Evolutionary conservation across 2,329 filamentous ascomycete species (phyloP), one percentile per base, ranked within the genome.

Genomic region (Aspergillus fijiensis): DNA sequence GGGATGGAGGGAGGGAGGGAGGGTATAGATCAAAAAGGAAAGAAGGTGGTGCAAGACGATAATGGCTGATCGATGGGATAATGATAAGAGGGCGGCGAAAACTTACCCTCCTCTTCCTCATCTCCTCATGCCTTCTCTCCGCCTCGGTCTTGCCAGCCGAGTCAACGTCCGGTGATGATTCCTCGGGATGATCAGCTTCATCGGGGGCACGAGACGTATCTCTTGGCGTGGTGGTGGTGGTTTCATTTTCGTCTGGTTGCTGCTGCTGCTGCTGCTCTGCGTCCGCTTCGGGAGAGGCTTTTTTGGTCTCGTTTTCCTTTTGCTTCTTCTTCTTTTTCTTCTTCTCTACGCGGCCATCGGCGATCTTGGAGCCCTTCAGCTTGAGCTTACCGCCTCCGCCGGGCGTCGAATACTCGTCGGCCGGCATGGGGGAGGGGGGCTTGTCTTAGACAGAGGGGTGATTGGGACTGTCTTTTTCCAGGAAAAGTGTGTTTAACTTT

Each of bases 51-150:
- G 49, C 53, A 10, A 29, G 9, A 29, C 27, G 9, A 29, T 7
- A 29, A 29, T 27, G 27, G 7, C 7, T 9, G 27, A 29, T 29
- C 3, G 7, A 29, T 29, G 27, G 27, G 1, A 16, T 5, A 1
- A 16, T 12, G 33, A 9, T 14, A 4, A 12, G 9, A 35, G 33
- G 12, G 10, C 9, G 5, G 3, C 11, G 10, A 35, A 50, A 6
- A 83, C 87, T 63, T 83, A 91, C 91, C 81, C 91, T 85, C 79
- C 92, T 95, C 74, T 87, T 84, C 75, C 89, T 86, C 69, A 85
- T 84, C 78, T 98, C 94, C 66, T 96, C 91, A 70, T 95, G 86
- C 49, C 87, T 84, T 67, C 84, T 82, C 79, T 99, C 92, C 1
- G 93, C 87, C 64, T 96, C 92, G 0, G 94, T 98, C 82, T 96